Base-by-base conservation (phyloP, 768 basidiomycete genomes). In the Tephrocybe sp. region DNA sequence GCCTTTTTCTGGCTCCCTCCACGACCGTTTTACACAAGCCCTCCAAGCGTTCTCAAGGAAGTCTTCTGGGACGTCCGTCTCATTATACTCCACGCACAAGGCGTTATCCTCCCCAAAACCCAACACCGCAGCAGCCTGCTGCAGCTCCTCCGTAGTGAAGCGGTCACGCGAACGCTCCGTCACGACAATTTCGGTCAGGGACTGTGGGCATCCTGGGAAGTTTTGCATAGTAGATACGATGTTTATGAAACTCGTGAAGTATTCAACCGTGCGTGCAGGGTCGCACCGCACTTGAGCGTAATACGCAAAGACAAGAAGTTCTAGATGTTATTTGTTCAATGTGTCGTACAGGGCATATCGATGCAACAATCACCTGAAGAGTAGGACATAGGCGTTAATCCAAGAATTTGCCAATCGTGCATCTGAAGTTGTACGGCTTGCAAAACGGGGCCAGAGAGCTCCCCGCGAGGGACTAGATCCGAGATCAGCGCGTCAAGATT, bases 271-370 rank as follows among this genome's bases (percentile, higher is more conserved):
- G 30, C 74, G 68, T 3, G 66, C 69, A 25, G 89, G 88, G 59
- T 92, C 83, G 64, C 91, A 93, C 51, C 89, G 86, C 60, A 83
- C 87, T 64, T 92, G 89, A 0, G 88, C 84, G 47, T 84, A 67
- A 59, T 92, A 93, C 1, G 84, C 89, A 62, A 89, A 92, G n/a
- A 72, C 71, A 45, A 93, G 74, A 11, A 89, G 70, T 19, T 87
- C 90, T 92, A n/a, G 18, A 5, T 38, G 56, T 22, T 13, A 31
- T 24, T 34, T 39, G 38, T 51, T 53, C 28, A 43, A 40, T 39
- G 36, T 19, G 32, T 9, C 26, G n/a, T n/a, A n/a, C n/a, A n/a
- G n/a, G n/a, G n/a, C n/a, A n/a, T n/a, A n/a, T n/a, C n/a, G n/a
- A n/a, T n/a, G n/a, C n/a, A n/a, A n/a, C 16, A 16, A 7, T 34